Evolutionary conservation across 208 protist species (phyloP).

Genomic region (Crithidia expoeki): DNA sequence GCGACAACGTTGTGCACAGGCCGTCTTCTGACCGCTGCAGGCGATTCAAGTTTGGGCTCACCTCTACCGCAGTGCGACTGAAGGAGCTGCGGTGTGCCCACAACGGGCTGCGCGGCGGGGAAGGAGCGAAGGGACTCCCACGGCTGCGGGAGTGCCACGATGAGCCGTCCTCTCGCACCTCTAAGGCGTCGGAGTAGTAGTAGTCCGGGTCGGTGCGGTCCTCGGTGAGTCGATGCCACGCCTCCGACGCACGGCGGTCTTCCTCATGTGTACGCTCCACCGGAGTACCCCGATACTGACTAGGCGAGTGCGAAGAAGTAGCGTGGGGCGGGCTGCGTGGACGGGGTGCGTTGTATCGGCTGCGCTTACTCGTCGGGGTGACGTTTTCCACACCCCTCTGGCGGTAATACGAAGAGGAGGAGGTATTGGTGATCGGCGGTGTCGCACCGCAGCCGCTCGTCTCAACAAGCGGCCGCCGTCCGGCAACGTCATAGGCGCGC

Average conservation of each 20-base stretch:
- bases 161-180: background rate
- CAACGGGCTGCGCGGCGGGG: slow-evolving; percentile 18
- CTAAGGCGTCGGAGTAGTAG: slow-evolving; percentile 14
- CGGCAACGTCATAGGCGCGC: slow-evolving; percentile 9
- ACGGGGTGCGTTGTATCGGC: slow-evolving; percentile 10
- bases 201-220: slow-evolving; percentile 8
- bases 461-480: background rate
- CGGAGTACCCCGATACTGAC: background rate
- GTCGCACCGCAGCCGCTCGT: background rate
- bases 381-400: background rate
- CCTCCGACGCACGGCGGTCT: background rate
- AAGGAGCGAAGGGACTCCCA: background rate
- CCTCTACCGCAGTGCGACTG: background rate
- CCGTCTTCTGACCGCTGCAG: background rate
- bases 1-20: background rate
- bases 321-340: background rate
- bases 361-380: background rate
- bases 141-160: slow-evolving; percentile 13
- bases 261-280: background rate
- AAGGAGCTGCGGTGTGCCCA: slow-evolving; percentile 22
- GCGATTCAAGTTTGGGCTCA: background rate
- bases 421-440: background rate
- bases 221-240: background rate
- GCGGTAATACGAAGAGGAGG: background rate
- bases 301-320: background rate